Percentiles rank a stretch among this genome's conserved stretches.
These are phyloP conservation scores for Thyridium curvatum DNA, from an alignment of 2,329 filamentous ascomycete species.

Conservation along the genomic window DNA sequence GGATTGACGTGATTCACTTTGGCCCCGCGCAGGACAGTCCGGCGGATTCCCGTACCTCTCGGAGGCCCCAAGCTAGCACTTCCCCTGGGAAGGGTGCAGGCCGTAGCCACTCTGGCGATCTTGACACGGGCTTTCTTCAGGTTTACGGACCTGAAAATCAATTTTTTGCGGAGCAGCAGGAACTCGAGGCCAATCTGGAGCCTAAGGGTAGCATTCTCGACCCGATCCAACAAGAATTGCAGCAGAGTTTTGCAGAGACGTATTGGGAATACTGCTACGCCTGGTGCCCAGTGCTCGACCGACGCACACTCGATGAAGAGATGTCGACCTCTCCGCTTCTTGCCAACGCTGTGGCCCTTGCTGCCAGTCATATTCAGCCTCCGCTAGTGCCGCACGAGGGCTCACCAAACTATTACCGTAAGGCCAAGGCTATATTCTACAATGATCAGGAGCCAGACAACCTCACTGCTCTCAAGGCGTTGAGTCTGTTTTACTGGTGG, in stretches of 20 bases:
- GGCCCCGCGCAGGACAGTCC: background rate
- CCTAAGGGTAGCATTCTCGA: slow-evolving; percentile 11
- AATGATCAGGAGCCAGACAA: slow-evolving; percentile 30
- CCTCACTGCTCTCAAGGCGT: slow-evolving; percentile 25
- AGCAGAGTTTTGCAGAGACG: slow-evolving; percentile 33
- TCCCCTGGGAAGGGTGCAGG: slow-evolving; percentile 3
- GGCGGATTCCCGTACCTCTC: background rate
- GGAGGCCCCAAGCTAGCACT: slow-evolving; percentile 1
- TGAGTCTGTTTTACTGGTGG: slow-evolving; percentile 38
- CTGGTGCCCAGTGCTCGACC: slow-evolving; percentile 34
- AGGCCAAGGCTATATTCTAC: slow-evolving; percentile 31
- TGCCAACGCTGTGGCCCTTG: slow-evolving; percentile 29
- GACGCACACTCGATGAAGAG: slow-evolving; percentile 19
- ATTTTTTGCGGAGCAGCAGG: slow-evolving; percentile 19
- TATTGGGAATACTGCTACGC: slow-evolving; percentile 34
- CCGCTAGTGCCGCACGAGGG: slow-evolving; percentile 30
- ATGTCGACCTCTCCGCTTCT: slow-evolving; percentile 25
- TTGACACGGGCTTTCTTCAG: slow-evolving; percentile 26
- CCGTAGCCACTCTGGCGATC: slow-evolving; percentile 20
- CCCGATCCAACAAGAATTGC: slow-evolving; percentile 18
- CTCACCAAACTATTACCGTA: slow-evolving; percentile 30
- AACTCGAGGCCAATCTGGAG: slow-evolving; percentile 18
- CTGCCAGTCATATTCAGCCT: slow-evolving; percentile 32
- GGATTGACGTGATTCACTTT: too few species aligned
- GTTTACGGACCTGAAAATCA: slow-evolving; percentile 25